phyloP scores from a whole-genome alignment of 2,329 filamentous ascomycete species.

The Periglandula ipomoeae region DNA sequence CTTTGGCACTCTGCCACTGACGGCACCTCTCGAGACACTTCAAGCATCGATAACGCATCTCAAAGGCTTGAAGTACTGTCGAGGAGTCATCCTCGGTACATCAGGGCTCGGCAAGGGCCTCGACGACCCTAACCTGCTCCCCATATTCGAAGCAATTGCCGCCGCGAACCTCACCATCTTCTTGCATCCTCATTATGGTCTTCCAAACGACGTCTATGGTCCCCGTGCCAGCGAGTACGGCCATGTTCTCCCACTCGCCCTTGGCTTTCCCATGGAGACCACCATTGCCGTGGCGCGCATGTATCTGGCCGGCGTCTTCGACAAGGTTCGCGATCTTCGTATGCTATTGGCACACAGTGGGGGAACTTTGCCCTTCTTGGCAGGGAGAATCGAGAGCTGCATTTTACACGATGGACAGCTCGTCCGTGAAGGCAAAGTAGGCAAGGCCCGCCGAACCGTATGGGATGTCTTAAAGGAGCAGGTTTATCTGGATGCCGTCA shows the following conservation, averaged over 20 bases:
- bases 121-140: conserved; percentile 65
- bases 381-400: conserved; percentile 81
- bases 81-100: conserved; percentile 84
- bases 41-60: conserved; percentile 57
- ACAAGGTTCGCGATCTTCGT: conserved; percentile 57
- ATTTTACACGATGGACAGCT: conserved; percentile 74
- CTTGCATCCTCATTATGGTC: conserved; percentile 85
- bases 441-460: conserved; percentile 36
- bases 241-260: conserved; percentile 74
- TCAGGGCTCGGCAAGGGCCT: conserved; percentile 70
- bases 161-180: conserved; percentile 61
- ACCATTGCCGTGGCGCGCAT: conserved; percentile 84
- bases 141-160: conserved; percentile 63
- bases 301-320: conserved; percentile 80
- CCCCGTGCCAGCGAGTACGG: conserved; percentile 65
- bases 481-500: conserved; percentile 79
- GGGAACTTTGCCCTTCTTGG: conserved; percentile 80
- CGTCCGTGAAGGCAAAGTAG: conserved; percentile 49
- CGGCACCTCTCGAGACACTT: conserved; percentile 52
- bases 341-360: conserved; percentile 83
- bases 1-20: conserved; percentile 74
- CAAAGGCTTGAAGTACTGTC: conserved; percentile 53
- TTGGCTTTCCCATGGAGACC: conserved; percentile 88
- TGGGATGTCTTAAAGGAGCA: conserved; percentile 58
- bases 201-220: conserved; percentile 73